Base-by-base conservation (phyloP, 768 basidiomycete genomes). In the Hygrophoropsis aurantiaca region DNA sequence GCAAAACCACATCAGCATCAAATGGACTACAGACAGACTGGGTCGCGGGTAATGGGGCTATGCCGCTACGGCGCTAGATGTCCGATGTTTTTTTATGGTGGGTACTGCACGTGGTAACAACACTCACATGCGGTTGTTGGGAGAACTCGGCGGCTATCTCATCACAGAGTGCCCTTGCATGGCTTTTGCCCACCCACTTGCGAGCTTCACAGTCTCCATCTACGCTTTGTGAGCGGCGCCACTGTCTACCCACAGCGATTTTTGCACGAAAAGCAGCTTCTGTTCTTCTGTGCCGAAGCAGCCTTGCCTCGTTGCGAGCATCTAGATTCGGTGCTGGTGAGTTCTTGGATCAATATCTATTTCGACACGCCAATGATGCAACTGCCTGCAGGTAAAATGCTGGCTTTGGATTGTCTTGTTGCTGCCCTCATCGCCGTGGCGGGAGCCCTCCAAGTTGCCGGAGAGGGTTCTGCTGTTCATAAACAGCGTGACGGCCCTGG, bases 401-500 rank as follows among this genome's bases (percentile, higher is more conserved):
- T 16, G n/a, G 6, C n/a, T 16, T 9, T 38, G 20, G 36, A 16
- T 21, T 7, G 16, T 7, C 36, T 38, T 38, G 36, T 38, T 38
- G 16, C 16, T 38, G 36, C 7, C 36, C 20, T 38, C n/a, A 8
- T n/a, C 36, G 16, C 16, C 20, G 27, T 30, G 27, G 36, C 36
- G 7, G 20, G 36, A 38, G 36, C 7, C 7, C 9, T 38, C 7
- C 36, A 16, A 38, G 36, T 30, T 13, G 13, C 27, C 27, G 27
- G 27, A 44, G 58, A 60, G 30, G 18, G 7, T 38, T 47, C 51
- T n/a, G 27, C 8, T 18, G 51, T 45, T 51, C 58, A 53, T 27
- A 55, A 59, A 60, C 52, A 53, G 15, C 60, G 55, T 3, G 60
- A 63, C 41, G 62, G 46, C 21, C 51, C 53, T 9, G 27, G 27